These are phyloP conservation scores for Daldinia grandis DNA, from an alignment of 495 filamentous ascomycete genomes.

Conservation along the genomic window DNA sequence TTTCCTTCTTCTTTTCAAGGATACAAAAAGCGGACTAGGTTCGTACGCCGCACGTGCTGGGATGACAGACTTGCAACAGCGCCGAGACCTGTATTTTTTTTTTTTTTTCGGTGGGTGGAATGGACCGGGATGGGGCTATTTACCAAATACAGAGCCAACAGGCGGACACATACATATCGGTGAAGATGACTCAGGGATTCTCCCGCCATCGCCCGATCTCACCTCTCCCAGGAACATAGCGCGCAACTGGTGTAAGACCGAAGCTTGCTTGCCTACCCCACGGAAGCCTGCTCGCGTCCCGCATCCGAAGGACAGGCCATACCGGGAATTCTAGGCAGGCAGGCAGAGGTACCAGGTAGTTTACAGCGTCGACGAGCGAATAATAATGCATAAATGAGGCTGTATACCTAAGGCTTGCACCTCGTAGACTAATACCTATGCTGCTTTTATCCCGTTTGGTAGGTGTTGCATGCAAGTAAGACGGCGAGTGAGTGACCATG, in stretches of 20 bases:
- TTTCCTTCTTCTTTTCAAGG: no score
- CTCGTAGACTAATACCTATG: background rate
- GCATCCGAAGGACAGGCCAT: background rate
- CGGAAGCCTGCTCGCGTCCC: background rate
- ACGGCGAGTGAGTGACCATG: background rate
- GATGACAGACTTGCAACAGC: constrained; percentile 11
- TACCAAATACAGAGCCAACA: background rate
- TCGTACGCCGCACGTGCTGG: constrained; percentile 9
- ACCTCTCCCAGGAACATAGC: background rate
- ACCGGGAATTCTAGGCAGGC: background rate
- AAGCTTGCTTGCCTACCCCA: background rate
- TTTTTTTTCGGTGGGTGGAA: background rate
- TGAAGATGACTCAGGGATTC: constrained; percentile 8
- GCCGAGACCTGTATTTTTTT: background rate
- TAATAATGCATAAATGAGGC: background rate
- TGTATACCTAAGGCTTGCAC: background rate
- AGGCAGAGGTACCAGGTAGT: background rate
- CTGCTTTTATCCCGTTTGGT: background rate
- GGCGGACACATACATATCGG: background rate
- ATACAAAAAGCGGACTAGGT: constrained; percentile 10
- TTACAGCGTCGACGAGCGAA: background rate
- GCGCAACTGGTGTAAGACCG: background rate
- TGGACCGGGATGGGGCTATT: background rate
- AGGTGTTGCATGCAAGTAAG: background rate
- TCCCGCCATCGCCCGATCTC: background rate